Evolutionary conservation across 352 stramenopile species (phyloP), one percentile per base, ranked within the genome.

Genomic region (Phytopythium kandeliae): DNA sequence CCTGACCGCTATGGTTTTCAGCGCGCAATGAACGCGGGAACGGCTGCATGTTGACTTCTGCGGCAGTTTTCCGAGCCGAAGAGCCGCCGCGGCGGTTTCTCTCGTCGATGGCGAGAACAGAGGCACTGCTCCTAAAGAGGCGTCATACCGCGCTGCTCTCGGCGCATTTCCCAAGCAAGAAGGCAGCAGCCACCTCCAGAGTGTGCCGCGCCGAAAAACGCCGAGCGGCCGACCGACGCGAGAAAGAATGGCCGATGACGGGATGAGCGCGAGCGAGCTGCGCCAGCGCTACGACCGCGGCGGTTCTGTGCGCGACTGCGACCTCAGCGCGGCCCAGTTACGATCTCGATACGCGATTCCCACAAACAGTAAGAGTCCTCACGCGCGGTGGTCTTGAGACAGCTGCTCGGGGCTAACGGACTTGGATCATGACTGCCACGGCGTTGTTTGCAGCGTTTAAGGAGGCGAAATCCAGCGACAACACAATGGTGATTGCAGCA

Each of bases 271-370:
- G 28, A 78, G 68, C 38, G 81, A 92, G 40, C 61, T 92, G 49
- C 76, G 81, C 30, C 72, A 71, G 51, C 76, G 81, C 35, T 92
- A 92, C 58, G 75, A 85, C 51, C 78, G 81, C 33, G 78, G 77
- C 37, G 81, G 81, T 19, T 82, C 63, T 1, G 78, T 92, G 31
- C 78, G 74, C 19, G 81, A 92, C 57, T 82, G 62, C 38, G 79
- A 92, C 58, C 67, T 92, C 38, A 92, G 77, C 41, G 81, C 81
- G 0, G 81, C 78, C 10, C 81, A 92, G 51, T 57, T 92, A 21
- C 78, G 78, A 10, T 84, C 81, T 22, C 73, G 81, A 64, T 90
- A 92, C 59, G 78, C 81, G 31, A 92, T 92, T 54, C 64, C 80
- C 17, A 65, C 64, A 43, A 92, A 92, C 69, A 92, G 81, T 92